Evolutionary conservation across 306 rosid genomes (phyloP).

Genomic region (Glycine tomentella): DNA sequence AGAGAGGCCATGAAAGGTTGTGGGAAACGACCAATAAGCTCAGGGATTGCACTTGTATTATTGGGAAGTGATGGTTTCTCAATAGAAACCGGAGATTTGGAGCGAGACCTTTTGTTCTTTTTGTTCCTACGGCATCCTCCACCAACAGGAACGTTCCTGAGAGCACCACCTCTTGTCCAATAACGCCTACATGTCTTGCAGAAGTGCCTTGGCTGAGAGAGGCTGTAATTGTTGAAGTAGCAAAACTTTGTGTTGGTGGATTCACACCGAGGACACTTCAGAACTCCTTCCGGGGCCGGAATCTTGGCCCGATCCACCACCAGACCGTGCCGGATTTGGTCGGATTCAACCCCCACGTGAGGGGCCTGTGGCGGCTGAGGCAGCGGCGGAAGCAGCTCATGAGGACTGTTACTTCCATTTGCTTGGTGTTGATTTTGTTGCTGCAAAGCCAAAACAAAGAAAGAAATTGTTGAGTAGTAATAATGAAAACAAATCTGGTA

Average conservation of each 20-base stretch:
- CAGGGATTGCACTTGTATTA: not conserved
- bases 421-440: not conserved
- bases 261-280: constrained; percentile 14
- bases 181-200: constrained; percentile 21
- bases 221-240: constrained; percentile 18
- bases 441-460: not conserved
- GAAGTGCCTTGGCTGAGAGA: constrained; percentile 6
- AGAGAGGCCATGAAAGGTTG: constrained; percentile 1
- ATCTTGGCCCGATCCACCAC: not conserved
- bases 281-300: not conserved
- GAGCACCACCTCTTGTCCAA: constrained; percentile 30
- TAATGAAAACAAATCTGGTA: not conserved
- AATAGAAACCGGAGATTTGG: constrained; percentile 4
- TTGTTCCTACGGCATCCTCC: constrained; percentile 18
- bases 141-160: constrained; percentile 18
- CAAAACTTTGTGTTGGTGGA: constrained; percentile 15
- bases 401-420: not conserved
- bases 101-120: constrained; percentile 13
- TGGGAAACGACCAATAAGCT: not conserved
- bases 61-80: constrained; percentile 1
- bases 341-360: not conserved
- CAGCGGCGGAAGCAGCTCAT: not conserved
- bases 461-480: not conserved
- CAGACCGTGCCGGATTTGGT: not conserved
- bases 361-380: not conserved